These are phyloP conservation scores for Globisporangium paddicum DNA, from an alignment of 352 stramenopile species.

Conservation along the genomic window DNA sequence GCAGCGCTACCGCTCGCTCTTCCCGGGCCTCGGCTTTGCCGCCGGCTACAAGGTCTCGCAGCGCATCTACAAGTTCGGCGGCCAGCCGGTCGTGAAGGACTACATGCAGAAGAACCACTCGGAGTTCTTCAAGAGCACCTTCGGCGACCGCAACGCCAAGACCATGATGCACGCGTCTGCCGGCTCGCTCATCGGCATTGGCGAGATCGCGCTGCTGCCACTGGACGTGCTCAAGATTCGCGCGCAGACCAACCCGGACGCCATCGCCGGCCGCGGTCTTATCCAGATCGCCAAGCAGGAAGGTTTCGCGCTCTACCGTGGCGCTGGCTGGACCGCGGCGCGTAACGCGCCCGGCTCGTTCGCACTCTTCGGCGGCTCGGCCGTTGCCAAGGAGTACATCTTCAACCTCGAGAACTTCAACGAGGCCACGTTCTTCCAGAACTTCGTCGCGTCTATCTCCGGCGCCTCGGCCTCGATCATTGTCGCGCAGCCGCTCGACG, in stretches of 20 bases:
- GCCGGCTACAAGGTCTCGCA: constrained; percentile 96
- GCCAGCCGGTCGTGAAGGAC: constrained; percentile 92
- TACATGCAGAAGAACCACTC: constrained; percentile 89
- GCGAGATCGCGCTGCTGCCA: constrained; percentile 93
- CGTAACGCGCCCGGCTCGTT: constrained; percentile 95
- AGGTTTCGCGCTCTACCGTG: constrained; percentile 89
- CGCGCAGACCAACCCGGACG: constrained; percentile 92
- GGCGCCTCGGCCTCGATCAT: constrained; percentile 82
- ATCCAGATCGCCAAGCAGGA: constrained; percentile 92
- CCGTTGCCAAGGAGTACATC: constrained; percentile 86
- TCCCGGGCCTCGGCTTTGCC: constrained; percentile 91
- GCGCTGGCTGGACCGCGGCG: constrained; percentile 88
- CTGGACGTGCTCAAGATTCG: constrained; percentile 97
- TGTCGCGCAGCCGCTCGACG: constrained; percentile 91
- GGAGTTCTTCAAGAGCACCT: constrained; percentile 83
- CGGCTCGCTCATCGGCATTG: constrained; percentile 92
- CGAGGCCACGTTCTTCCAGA: constrained; percentile 90
- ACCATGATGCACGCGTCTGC: constrained; percentile 92
- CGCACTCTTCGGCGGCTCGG: constrained; percentile 92
- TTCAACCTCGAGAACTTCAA: constrained; percentile 90
- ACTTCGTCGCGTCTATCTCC: constrained; percentile 85
- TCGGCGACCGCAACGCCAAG: constrained; percentile 92
- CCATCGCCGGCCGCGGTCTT: constrained; percentile 88
- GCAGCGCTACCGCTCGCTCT: constrained; percentile 84
- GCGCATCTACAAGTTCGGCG: constrained; percentile 97